Conservation (phyloP, 805 yeast species). For the Monosporozyma aquatica region DNA sequence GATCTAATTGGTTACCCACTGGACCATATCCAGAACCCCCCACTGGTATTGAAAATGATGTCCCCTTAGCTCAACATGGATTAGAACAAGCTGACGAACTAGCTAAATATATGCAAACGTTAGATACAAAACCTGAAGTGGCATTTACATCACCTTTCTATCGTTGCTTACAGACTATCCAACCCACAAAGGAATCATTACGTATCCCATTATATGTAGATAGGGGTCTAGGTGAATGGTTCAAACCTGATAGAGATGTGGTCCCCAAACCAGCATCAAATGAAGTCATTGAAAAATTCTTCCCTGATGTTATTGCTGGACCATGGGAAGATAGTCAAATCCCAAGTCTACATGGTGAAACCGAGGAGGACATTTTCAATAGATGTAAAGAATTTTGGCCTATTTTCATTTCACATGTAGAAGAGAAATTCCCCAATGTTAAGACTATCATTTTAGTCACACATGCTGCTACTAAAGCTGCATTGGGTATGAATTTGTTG, state of each 20-base stretch:
- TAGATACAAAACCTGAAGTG: conserved; percentile 45
- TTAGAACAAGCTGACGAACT: conserved; percentile 78
- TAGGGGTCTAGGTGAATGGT: conserved; percentile 92
- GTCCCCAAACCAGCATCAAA: conserved; percentile 64
- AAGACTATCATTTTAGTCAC: conserved; percentile 62
- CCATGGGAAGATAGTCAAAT: conserved; percentile 45
- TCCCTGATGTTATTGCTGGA: conserved; percentile 38
- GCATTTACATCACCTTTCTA: conserved; percentile 82
- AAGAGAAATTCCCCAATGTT: conserved; percentile 46
- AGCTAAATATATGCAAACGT: conserved; percentile 46
- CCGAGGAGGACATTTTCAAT: conserved; percentile 53
- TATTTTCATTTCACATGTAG: conserved; percentile 49
- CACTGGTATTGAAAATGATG: conserved; percentile 87
- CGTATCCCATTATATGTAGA: conserved; percentile 58
- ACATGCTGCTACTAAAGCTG: conserved; percentile 92
- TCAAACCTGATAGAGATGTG: conserved; percentile 54
- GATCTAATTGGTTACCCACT: conserved; percentile 74
- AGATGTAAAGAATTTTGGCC: conserved; percentile 52
- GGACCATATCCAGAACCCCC: conserved; percentile 73
- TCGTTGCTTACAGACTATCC: conserved; percentile 77
- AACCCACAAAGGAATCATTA: conserved; percentile 58
- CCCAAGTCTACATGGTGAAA: conserved; percentile 67
- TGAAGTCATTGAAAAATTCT: conserved; percentile 43
- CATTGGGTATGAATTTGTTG: conserved; percentile 71
- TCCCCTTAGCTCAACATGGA: conserved; percentile 83